phyloP scores from a whole-genome alignment of 768 basidiomycete genomes.

The Mycena pura region DNA sequence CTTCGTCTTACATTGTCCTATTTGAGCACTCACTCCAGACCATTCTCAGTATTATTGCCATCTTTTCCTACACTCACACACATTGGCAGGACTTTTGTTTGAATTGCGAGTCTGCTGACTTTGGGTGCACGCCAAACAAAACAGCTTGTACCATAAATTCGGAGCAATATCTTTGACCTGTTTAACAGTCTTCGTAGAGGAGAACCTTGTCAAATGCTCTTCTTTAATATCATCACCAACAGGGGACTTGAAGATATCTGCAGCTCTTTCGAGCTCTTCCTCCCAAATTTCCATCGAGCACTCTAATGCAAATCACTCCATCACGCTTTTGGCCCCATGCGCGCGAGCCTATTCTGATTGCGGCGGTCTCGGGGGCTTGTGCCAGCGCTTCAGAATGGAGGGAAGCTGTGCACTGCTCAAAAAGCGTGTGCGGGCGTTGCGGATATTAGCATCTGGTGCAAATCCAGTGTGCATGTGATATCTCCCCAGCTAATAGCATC shows the following conservation, averaged over 20 bases:
- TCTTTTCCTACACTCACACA: no score
- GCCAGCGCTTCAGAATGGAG: not conserved
- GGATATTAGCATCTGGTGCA: not conserved
- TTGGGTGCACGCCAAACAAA: not conserved
- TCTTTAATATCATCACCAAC: not conserved
- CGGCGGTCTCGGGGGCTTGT: not conserved
- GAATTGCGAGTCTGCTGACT: not conserved
- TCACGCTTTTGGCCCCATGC: not conserved
- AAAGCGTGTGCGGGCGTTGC: not conserved
- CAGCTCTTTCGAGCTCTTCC: not conserved
- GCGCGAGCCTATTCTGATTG: not conserved
- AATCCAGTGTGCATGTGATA: not conserved
- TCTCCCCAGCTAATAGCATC: constrained; percentile 17
- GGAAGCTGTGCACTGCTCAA: not conserved
- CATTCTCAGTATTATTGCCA: not conserved
- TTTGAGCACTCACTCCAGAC: not conserved
- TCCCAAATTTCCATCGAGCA: not conserved
- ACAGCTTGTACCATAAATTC: not conserved
- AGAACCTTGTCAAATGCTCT: not conserved
- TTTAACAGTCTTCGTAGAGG: not conserved
- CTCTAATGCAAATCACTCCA: constrained; percentile 1
- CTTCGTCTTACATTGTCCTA: not conserved
- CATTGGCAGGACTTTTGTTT: constrained; percentile 1
- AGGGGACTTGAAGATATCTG: constrained; percentile 2
- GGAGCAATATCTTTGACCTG: not conserved